Evolutionary conservation across 345 rosid genomes (phyloP).

Genomic region (Gossypium herbaceum): DNA sequence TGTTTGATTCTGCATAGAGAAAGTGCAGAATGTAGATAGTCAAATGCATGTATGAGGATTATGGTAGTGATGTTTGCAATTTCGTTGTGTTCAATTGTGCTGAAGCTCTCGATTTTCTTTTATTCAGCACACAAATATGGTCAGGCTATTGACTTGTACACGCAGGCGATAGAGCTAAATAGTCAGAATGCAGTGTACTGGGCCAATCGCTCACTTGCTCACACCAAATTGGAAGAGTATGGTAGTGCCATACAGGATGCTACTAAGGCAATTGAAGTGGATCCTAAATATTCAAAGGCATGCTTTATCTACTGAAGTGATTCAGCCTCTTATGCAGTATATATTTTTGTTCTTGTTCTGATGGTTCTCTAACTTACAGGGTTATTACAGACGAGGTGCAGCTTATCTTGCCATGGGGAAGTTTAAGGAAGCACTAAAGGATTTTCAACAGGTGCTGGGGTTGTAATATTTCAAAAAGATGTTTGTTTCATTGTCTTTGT

Average conservation of each 20-base stretch:
- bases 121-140: slow-evolving; percentile 57
- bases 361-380: slow-evolving; percentile 41
- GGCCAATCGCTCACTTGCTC: slow-evolving; percentile 94
- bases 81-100: not conserved
- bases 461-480: not conserved
- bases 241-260: slow-evolving; percentile 97
- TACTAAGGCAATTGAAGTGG: slow-evolving; percentile 77
- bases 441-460: slow-evolving; percentile 66
- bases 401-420: slow-evolving; percentile 96
- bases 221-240: slow-evolving; percentile 89
- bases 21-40: not conserved
- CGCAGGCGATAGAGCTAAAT: slow-evolving; percentile 71
- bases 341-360: slow-evolving; percentile 19
- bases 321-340: not conserved
- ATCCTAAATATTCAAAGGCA: slow-evolving; percentile 84
- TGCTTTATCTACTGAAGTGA: slow-evolving; percentile 6
- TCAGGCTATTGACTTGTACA: slow-evolving; percentile 73
- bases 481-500: not conserved
- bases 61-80: not conserved
- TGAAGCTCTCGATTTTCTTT: not conserved
- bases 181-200: slow-evolving; percentile 76
- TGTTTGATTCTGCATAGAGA: not conserved
- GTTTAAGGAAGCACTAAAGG: slow-evolving; percentile 87
- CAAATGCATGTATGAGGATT: not conserved
- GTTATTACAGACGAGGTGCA: slow-evolving; percentile 92